Evolutionary conservation across 2,329 filamentous ascomycete species (phyloP).

Genomic region (Teratosphaeria pseudoeucalypti): DNA sequence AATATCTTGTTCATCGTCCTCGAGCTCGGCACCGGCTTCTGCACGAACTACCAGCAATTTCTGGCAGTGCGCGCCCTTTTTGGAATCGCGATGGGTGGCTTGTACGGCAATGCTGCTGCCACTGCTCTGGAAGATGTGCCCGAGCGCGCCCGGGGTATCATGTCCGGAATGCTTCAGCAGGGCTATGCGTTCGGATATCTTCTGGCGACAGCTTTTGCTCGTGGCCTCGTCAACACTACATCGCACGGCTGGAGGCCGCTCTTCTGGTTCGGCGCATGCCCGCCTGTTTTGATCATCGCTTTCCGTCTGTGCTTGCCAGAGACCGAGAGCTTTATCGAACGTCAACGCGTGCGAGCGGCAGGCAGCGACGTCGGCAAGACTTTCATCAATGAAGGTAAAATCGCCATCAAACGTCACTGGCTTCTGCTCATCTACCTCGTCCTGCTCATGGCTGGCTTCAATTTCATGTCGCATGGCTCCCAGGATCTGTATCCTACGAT

Average conservation of each 20-base stretch:
- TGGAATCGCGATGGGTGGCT: slow-evolving; percentile 54
- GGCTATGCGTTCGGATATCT: slow-evolving; percentile 54
- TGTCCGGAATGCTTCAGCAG: slow-evolving; percentile 54
- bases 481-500: slow-evolving; percentile 56
- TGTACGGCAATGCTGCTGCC: slow-evolving; percentile 52
- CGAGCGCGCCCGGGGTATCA: slow-evolving; percentile 45
- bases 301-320: slow-evolving; percentile 70
- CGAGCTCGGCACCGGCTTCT: slow-evolving; percentile 51
- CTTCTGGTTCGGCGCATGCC: slow-evolving; percentile 80
- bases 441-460: slow-evolving; percentile 81
- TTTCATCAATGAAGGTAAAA: slow-evolving; percentile 66
- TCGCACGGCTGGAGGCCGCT: slow-evolving; percentile 71
- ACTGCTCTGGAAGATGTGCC: slow-evolving; percentile 55
- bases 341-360: slow-evolving; percentile 52
- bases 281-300: slow-evolving; percentile 68
- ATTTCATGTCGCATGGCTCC: slow-evolving; percentile 78
- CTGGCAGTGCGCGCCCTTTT: slow-evolving; percentile 50
- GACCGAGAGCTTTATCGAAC: slow-evolving; percentile 61
- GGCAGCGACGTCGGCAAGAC: slow-evolving; percentile 52
- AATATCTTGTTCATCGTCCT: slow-evolving; percentile 51
- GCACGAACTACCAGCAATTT: slow-evolving; percentile 47
- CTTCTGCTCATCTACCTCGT: slow-evolving; percentile 69
- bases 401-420: slow-evolving; percentile 73
- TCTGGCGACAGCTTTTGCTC: slow-evolving; percentile 34
- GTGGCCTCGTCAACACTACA: slow-evolving; percentile 64